These are phyloP conservation scores for Xylaria sp. DNA, from an alignment of 2,329 filamentous ascomycete species.

Conservation along the genomic window DNA sequence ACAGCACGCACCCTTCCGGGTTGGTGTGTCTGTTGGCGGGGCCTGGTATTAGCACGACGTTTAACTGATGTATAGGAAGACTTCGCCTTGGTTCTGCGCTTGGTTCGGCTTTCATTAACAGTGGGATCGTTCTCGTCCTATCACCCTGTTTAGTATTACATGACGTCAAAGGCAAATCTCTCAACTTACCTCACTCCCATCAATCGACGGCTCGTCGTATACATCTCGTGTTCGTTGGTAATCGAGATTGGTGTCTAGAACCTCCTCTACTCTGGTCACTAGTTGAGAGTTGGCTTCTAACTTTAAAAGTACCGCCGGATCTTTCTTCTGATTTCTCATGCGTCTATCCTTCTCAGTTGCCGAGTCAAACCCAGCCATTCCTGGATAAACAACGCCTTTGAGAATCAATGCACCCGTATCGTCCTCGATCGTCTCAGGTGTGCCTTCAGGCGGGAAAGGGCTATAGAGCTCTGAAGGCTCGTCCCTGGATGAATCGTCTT, in stretches of 20 bases:
- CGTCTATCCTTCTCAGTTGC: slow-evolving; percentile 75
- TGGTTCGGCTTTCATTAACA: slow-evolving; percentile 9
- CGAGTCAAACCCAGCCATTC: slow-evolving; percentile 83
- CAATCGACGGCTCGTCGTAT: slow-evolving; percentile 63
- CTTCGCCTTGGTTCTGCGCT: slow-evolving; percentile 20
- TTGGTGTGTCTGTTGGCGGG: slow-evolving; percentile 19
- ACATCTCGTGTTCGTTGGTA: slow-evolving; percentile 61
- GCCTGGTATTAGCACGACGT: slow-evolving; percentile 13
- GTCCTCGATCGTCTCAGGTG: slow-evolving; percentile 38
- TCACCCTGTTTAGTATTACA: slow-evolving; percentile 23
- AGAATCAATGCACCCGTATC: slow-evolving; percentile 46
- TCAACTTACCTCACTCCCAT: slow-evolving; percentile 54
- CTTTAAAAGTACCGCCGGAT: slow-evolving; percentile 69
- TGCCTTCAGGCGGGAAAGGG: slow-evolving; percentile 36
- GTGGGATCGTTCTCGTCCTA: slow-evolving; percentile 33
- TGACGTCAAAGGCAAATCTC: not conserved
- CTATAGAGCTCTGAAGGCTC: slow-evolving; percentile 41
- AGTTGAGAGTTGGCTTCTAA: slow-evolving; percentile 68
- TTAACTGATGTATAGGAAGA: slow-evolving; percentile 22
- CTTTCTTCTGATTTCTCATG: slow-evolving; percentile 80
- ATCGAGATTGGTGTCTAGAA: slow-evolving; percentile 61
- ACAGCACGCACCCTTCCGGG: slow-evolving; percentile 21
- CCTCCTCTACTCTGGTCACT: slow-evolving; percentile 67
- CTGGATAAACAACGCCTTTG: slow-evolving; percentile 76
- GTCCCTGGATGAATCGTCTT: slow-evolving; percentile 35